A percentile compares a stretch with the other conserved stretches of the same genome.
Conservation (phyloP, 176 grass and related monocot genomes). For the Carex scoparia region DNA sequence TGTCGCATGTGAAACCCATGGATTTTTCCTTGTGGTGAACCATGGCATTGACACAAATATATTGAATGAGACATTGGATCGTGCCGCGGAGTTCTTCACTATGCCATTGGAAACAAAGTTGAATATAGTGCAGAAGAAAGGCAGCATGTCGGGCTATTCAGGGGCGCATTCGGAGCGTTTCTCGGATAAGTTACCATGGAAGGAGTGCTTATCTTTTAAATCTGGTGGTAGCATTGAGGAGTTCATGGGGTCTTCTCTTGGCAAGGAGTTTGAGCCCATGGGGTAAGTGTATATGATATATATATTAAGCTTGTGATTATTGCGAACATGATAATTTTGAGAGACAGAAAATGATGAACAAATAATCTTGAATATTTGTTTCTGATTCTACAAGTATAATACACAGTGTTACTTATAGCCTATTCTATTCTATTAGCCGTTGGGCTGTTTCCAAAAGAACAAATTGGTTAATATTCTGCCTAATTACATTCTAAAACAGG, state of each 20-base stretch:
- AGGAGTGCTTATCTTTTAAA: slow-evolving; percentile 45
- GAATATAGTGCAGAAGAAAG: slow-evolving; percentile 28
- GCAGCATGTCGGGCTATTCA: slow-evolving; percentile 46
- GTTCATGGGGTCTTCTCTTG: slow-evolving; percentile 32
- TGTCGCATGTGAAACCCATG: slow-evolving; percentile 47
- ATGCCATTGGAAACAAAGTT: slow-evolving; percentile 48
- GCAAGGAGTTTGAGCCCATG: slow-evolving; percentile 44
- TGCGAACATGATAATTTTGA: too few species aligned
- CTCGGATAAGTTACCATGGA: slow-evolving; percentile 62
- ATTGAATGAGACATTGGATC: slow-evolving; percentile 34
- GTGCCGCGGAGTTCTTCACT: slow-evolving; percentile 45
- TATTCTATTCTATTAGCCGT: too few species aligned
- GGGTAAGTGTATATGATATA: slow-evolving; percentile 37
- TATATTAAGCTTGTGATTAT: too few species aligned
- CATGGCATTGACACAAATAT: slow-evolving; percentile 43
- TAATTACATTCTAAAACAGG: too few species aligned
- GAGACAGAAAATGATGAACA: too few species aligned
- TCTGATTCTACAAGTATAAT: too few species aligned
- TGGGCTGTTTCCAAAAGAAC: too few species aligned
- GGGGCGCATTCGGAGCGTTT: slow-evolving; percentile 67
- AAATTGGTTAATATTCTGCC: too few species aligned
- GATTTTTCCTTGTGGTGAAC: slow-evolving; percentile 65
- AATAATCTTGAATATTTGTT: too few species aligned
- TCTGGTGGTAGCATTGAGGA: too few species aligned
- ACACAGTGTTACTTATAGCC: too few species aligned